phyloP scores from a whole-genome alignment of 75 land plant genomes.

The Chamaecyparis obtusa region DNA sequence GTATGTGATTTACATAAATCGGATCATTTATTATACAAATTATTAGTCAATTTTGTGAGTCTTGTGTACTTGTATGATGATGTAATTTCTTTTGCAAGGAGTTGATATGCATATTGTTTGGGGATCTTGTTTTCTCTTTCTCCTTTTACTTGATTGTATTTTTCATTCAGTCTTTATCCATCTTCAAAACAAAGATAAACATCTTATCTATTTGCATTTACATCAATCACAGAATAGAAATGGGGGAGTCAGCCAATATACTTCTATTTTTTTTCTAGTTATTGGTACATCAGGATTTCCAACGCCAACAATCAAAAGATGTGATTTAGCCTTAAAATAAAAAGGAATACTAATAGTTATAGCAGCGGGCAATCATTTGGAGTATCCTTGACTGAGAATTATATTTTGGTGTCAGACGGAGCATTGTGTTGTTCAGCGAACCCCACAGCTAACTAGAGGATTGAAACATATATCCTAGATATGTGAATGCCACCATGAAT shows the following conservation, averaged over 20 bases:
- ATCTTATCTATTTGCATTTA: neutral
- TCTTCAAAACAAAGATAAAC: neutral
- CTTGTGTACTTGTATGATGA: neutral
- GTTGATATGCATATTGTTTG: neutral
- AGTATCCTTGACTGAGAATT: neutral
- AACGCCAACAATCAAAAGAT: neutral
- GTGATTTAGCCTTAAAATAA: neutral
- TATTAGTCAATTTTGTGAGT: neutral
- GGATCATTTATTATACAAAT: neutral
- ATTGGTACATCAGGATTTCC: neutral
- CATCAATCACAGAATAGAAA: neutral
- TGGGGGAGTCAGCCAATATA: no score
- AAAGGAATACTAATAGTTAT: no score
- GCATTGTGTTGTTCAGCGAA: no score
- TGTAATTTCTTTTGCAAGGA: neutral
- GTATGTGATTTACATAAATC: constrained; percentile 16
- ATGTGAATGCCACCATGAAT: neutral
- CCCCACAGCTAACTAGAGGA: neutral
- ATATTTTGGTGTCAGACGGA: no score
- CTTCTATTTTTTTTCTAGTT: neutral
- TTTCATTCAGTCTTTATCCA: constrained; percentile 19
- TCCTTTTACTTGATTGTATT: neutral
- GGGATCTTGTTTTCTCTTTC: neutral
- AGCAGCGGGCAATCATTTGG: neutral
- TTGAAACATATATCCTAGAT: neutral